Base-by-base conservation (phyloP, 176 grass and related monocot species). In the Alopecurus myosuroides region DNA sequence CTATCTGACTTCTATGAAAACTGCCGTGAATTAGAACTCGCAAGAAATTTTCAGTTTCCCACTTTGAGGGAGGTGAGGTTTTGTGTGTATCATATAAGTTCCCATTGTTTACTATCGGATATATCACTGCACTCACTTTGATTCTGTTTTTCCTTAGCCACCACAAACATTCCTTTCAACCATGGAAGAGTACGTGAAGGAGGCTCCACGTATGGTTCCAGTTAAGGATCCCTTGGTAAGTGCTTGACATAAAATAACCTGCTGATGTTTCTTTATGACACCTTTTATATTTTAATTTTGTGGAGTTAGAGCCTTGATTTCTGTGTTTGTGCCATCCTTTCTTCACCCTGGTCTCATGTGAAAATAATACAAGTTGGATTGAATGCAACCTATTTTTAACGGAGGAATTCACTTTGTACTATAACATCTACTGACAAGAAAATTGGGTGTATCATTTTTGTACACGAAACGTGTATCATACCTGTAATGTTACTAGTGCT, bases 1-100 rank as follows among this genome's bases (percentile, higher is more conserved):
- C 89, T 98, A 68, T 98, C 93, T 74, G 91, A 98, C 64, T 98
- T 98, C 84, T 98, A 98, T 34, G 95, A 98, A 92, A 90, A 84
- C 66, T 98, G 93, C 55, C 89, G 91, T 68, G 91, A 93, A 58
- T 69, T 98, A 79, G 95, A 98, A 78, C 93, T 98, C 7, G 91
- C 95, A 83, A 94, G 95, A 76, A 98, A 98, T 90, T 98, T 98
- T 25, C 95, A 98, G 49, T 98, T 98, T 84, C 95, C 95, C 46
- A 98, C 72, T 84, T 88, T 98, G 87, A 95, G 93, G 85, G 93
- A 98, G 93, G 95, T 93, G 87, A 81, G 78, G 1, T 13, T 53
- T 63, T 76, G 63, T 31, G 11, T 26, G 82, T 51, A 42, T 4
- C 22, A 37, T 85, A 30, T 52, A 37, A 78, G 9, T 42, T 86